Percentiles rank a stretch among this genome's conserved stretches.
Conservation (phyloP, 257 asterid genomes). For the Anisodus tanguticus region DNA sequence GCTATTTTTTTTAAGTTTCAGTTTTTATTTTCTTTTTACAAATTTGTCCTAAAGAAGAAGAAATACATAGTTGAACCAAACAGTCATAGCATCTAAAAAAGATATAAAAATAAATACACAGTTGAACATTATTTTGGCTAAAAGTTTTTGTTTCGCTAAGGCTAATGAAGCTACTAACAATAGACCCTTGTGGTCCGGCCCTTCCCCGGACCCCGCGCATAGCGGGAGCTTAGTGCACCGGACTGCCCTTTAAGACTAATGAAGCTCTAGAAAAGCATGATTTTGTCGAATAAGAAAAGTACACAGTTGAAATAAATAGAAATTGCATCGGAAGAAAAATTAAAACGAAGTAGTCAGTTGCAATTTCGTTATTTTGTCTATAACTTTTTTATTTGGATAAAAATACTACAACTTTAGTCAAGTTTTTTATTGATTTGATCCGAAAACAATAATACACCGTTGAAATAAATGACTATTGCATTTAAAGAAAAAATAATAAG, state of each 20-base stretch:
- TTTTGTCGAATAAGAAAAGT: not conserved
- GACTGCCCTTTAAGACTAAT: not conserved
- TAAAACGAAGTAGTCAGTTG: not conserved
- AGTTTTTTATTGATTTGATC: not conserved
- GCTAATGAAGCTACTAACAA: too few relatives aligned
- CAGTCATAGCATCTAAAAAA: not conserved
- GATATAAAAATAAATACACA: not conserved
- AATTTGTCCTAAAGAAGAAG: not conserved
- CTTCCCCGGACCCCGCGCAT: too few relatives aligned
- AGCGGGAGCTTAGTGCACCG: too few relatives aligned
- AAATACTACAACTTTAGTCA: not conserved
- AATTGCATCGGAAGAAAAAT: not conserved
- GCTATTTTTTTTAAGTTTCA: not conserved
- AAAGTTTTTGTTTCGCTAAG: not conserved
- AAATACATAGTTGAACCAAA: not conserved
- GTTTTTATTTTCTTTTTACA: not conserved
- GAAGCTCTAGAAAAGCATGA: constrained; percentile 4
- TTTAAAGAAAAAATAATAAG: not conserved
- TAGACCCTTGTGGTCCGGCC: too few relatives aligned
- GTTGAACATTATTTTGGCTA: not conserved
- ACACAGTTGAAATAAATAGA: not conserved
- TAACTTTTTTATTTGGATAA: not conserved
- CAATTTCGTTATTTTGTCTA: not conserved
- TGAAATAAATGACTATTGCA: not conserved
- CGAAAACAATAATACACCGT: not conserved